These are phyloP conservation scores for Ephemerocybe angulata DNA, from an alignment of 768 basidiomycete genomes.

Conservation along the genomic window DNA sequence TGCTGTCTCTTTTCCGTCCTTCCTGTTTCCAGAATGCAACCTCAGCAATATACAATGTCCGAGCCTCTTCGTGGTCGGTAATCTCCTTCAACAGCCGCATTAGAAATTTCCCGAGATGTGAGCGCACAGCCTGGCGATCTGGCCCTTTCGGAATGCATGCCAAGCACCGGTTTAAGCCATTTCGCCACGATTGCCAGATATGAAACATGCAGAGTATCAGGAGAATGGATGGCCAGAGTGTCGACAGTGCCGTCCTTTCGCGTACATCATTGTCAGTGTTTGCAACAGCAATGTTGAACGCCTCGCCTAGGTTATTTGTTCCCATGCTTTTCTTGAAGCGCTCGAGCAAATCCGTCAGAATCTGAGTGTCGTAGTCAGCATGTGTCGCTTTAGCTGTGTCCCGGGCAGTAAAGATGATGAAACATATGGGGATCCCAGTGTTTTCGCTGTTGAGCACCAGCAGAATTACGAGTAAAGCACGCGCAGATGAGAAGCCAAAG, in stretches of 20 bases:
- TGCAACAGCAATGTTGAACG: slow-evolving; percentile 18
- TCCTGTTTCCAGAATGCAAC: slow-evolving; percentile 13
- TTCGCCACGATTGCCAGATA: slow-evolving; percentile 30
- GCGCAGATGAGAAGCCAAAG: slow-evolving; percentile 20
- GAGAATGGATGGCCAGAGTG: slow-evolving; percentile 14
- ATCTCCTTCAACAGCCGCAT: slow-evolving; percentile 21
- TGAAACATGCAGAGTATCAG: slow-evolving; percentile 36
- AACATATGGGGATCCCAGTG: slow-evolving; percentile 28
- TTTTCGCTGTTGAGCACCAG: slow-evolving; percentile 27
- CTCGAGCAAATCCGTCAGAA: slow-evolving; percentile 17
- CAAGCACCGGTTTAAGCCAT: slow-evolving; percentile 24
- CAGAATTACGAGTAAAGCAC: slow-evolving; percentile 26
- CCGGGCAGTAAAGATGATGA: slow-evolving; percentile 22
- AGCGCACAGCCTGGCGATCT: slow-evolving; percentile 13
- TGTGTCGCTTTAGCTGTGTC: slow-evolving; percentile 18
- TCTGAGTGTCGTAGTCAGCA: slow-evolving; percentile 20
- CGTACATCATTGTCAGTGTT: slow-evolving; percentile 28
- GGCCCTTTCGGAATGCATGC: slow-evolving; percentile 22
- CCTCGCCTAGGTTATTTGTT: slow-evolving; percentile 12
- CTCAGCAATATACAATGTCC: slow-evolving; percentile 14
- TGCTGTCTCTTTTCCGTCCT: background rate
- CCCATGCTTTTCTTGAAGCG: slow-evolving; percentile 16
- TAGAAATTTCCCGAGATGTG: slow-evolving; percentile 16
- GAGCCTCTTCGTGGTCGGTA: slow-evolving; percentile 18
- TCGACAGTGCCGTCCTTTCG: slow-evolving; percentile 20